These are phyloP conservation scores for Lachnellula willkommii DNA, from an alignment of 2,329 filamentous ascomycete genomes.

Conservation along the genomic window DNA sequence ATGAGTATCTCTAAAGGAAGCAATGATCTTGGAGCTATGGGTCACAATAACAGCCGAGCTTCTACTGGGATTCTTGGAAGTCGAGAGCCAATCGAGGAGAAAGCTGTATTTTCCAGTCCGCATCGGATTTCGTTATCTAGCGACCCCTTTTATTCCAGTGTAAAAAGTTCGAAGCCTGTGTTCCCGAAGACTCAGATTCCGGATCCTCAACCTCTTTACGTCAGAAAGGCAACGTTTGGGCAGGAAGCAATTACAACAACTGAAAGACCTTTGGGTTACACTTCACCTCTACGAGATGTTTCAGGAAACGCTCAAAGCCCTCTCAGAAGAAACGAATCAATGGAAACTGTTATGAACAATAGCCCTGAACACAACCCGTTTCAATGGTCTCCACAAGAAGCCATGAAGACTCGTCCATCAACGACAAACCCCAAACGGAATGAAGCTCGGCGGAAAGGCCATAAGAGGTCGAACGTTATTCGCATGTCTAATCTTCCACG, in stretches of 20 bases:
- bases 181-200: conserved; percentile 6
- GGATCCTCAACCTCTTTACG: conserved; percentile 18
- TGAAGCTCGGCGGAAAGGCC: conserved; percentile 16
- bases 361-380: conserved; percentile 19
- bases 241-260: conserved; percentile 12
- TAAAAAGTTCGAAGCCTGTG: conserved; percentile 17
- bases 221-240: conserved; percentile 26
- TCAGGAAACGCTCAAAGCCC: conserved; percentile 19
- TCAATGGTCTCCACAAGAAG: conserved; percentile 25
- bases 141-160: conserved; percentile 23
- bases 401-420: conserved; percentile 11
- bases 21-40: conserved; percentile 3
- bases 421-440: conserved; percentile 9
- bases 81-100: conserved; percentile 1
- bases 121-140: conserved; percentile 10
- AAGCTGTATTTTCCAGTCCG: conserved; percentile 1
- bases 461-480: conserved; percentile 24
- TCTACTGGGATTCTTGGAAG: conserved; percentile 6
- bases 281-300: conserved; percentile 19
- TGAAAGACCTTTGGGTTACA: conserved; percentile 9
- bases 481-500: conserved; percentile 24
- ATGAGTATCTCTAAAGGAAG: conserved; percentile 10
- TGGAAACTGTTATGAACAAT: background rate
- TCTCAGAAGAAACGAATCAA: conserved; percentile 2
- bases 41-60: conserved; percentile 13